Percentiles rank a stretch among this genome's conserved stretches.
phyloP scores from a whole-genome alignment of 2,329 filamentous ascomycete species.

The Pseudophaeomoniella oleicola region DNA sequence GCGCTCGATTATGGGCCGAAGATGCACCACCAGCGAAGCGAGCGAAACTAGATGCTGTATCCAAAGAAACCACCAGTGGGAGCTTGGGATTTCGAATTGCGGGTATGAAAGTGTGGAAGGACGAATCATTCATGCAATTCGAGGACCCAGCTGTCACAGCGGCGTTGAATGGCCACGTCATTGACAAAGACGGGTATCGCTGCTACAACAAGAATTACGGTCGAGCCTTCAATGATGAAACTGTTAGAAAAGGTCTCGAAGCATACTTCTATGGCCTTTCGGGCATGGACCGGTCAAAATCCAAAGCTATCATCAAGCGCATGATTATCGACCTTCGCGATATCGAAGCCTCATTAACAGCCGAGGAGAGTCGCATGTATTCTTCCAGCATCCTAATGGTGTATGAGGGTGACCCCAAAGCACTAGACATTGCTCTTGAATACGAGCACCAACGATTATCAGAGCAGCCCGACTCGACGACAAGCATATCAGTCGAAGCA shows the following conservation, averaged over 20 bases:
- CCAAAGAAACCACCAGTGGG: constrained; percentile 43
- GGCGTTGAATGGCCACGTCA: constrained; percentile 17
- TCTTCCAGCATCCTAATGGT: constrained; percentile 50
- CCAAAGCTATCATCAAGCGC: constrained; percentile 11
- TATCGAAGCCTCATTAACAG: constrained; percentile 34
- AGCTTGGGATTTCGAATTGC: constrained; percentile 49
- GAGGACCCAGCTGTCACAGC: constrained; percentile 3
- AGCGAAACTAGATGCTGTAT: constrained; percentile 43
- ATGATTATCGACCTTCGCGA: constrained; percentile 25
- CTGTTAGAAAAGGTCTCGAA: constrained; percentile 42
- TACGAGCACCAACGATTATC: constrained; percentile 24
- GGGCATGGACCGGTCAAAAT: constrained; percentile 12
- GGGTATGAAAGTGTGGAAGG: constrained; percentile 47
- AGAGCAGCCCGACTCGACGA: constrained; percentile 22
- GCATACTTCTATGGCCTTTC: constrained; percentile 38
- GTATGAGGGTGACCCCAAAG: constrained; percentile 48
- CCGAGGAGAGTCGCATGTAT: constrained; percentile 52
- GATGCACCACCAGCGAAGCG: constrained; percentile 43
- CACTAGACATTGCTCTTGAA: constrained; percentile 34
- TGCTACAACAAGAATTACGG: constrained; percentile 55
- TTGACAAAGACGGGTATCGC: constrained; percentile 36
- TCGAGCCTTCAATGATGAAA: constrained; percentile 39
- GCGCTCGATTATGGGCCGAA: constrained; percentile 73
- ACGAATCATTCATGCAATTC: constrained; percentile 13
- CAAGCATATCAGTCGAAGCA: constrained; percentile 13